Conservation (phyloP, 2,329 filamentous ascomycete genomes). For the Colletotrichum sp. region DNA sequence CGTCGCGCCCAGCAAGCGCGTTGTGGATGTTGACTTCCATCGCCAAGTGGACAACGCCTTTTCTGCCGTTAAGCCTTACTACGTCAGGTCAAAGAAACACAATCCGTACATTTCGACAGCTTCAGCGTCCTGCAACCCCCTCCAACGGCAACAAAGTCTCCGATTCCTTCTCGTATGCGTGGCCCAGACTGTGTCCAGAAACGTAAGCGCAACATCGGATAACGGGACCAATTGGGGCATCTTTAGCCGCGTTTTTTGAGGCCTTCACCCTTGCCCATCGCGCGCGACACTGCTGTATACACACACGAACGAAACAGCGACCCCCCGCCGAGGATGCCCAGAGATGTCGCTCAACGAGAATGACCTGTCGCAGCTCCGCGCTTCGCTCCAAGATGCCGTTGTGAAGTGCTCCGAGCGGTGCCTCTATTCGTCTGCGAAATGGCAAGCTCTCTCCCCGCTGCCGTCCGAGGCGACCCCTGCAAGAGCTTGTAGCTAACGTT, state of each 20-base stretch:
- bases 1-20: not conserved
- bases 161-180: not conserved
- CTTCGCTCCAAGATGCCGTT: conserved; percentile 81
- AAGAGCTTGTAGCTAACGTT: conserved; percentile 11
- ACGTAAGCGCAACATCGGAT: not conserved
- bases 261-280: not conserved
- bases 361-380: conserved; percentile 69
- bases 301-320: not conserved
- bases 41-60: not conserved
- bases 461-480: not conserved
- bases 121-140: not conserved
- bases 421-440: conserved; percentile 96
- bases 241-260: not conserved
- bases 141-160: not conserved
- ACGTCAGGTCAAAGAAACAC: conserved; percentile 19
- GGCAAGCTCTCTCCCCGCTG: conserved; percentile 55
- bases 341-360: conserved; percentile 60
- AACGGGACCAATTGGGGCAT: not conserved
- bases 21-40: not conserved
- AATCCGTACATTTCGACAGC: conserved; percentile 9
- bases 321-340: conserved; percentile 9
- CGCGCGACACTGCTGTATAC: not conserved
- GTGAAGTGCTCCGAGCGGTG: conserved; percentile 93
- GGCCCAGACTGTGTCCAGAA: not conserved
- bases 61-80: conserved; percentile 19